A percentile compares a stretch with the other conserved stretches of the same genome.
Evolutionary conservation across 2,329 filamentous ascomycete genomes (phyloP).

Genomic region (Hymenoscyphus fructigenus): DNA sequence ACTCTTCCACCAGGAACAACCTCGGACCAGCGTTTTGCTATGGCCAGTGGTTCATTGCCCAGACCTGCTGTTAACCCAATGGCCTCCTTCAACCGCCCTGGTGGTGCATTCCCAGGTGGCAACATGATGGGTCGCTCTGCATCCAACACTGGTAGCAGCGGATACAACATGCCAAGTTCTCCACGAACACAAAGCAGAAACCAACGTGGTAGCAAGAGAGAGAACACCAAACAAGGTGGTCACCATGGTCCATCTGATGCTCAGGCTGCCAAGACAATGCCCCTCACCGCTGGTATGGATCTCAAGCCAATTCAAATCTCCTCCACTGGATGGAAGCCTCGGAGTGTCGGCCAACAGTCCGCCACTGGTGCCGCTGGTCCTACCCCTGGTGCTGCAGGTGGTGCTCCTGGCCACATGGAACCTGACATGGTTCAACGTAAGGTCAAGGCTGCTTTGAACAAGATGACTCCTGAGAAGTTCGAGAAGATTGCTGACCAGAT

Average conservation of each 20-base stretch:
- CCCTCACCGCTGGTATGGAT: slow-evolving; percentile 79
- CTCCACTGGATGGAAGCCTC: slow-evolving; percentile 85
- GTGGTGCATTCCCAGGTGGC: slow-evolving; percentile 62
- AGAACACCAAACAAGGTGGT: slow-evolving; percentile 47
- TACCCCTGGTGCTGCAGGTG: slow-evolving; percentile 45
- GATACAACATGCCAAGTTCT: slow-evolving; percentile 63
- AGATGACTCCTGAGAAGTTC: slow-evolving; percentile 99
- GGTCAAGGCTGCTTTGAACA: slow-evolving; percentile 97
- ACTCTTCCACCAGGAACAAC: slow-evolving; percentile 74
- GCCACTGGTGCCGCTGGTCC: slow-evolving; percentile 42
- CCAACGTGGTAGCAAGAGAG: slow-evolving; percentile 63
- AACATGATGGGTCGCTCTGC: slow-evolving; percentile 64
- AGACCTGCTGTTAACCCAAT: slow-evolving; percentile 54
- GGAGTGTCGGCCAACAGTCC: slow-evolving; percentile 55
- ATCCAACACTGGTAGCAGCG: slow-evolving; percentile 55
- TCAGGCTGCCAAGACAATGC: slow-evolving; percentile 82
- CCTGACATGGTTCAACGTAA: slow-evolving; percentile 96
- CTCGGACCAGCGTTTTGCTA: slow-evolving; percentile 72
- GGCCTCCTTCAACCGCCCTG: slow-evolving; percentile 59
- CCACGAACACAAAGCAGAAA: slow-evolving; percentile 64
- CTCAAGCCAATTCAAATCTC: slow-evolving; percentile 76
- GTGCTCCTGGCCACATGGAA: slow-evolving; percentile 62
- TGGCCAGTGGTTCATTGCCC: slow-evolving; percentile 54
- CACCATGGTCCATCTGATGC: slow-evolving; percentile 52
- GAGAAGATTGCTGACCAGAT: slow-evolving; percentile 94